Conservation (phyloP, 2,329 filamentous ascomycete genomes). For the Penicillium sp. region DNA sequence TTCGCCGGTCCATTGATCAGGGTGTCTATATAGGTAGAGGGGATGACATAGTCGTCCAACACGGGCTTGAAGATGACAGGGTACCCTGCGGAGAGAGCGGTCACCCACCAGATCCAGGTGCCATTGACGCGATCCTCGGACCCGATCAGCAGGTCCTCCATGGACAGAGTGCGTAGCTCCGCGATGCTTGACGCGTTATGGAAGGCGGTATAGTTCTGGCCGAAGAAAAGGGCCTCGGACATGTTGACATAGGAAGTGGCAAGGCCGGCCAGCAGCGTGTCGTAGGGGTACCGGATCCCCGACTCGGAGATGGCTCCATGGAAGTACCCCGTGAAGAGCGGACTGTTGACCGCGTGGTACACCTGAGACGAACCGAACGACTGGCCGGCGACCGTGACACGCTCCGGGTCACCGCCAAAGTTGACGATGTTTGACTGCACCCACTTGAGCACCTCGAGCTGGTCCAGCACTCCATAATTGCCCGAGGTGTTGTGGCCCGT, state of each 20-base stretch:
- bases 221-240: conserved; percentile 22
- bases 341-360: conserved; percentile 30
- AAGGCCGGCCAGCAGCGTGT: conserved; percentile 26
- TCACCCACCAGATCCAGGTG: conserved; percentile 25
- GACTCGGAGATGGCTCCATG: conserved; percentile 28
- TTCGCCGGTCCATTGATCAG: conserved; percentile 27
- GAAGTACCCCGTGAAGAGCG: conserved; percentile 27
- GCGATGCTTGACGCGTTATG: conserved; percentile 39
- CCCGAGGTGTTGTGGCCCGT: conserved; percentile 20
- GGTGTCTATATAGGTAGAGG: conserved; percentile 23
- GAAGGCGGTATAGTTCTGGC: conserved; percentile 23
- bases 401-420: conserved; percentile 52
- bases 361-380: conserved; percentile 31
- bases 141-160: conserved; percentile 18
- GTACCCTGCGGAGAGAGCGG: conserved; percentile 24
- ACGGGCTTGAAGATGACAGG: conserved; percentile 29
- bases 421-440: conserved; percentile 50
- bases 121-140: conserved; percentile 23
- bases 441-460: conserved; percentile 56
- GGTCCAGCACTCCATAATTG: conserved; percentile 52
- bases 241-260: conserved; percentile 28
- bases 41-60: conserved; percentile 24
- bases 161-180: conserved; percentile 32
- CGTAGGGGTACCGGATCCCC: conserved; percentile 27
- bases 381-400: conserved; percentile 50